phyloP scores from a whole-genome alignment of 31 red algal genomes.

The Bonnemaisonia californica region DNA sequence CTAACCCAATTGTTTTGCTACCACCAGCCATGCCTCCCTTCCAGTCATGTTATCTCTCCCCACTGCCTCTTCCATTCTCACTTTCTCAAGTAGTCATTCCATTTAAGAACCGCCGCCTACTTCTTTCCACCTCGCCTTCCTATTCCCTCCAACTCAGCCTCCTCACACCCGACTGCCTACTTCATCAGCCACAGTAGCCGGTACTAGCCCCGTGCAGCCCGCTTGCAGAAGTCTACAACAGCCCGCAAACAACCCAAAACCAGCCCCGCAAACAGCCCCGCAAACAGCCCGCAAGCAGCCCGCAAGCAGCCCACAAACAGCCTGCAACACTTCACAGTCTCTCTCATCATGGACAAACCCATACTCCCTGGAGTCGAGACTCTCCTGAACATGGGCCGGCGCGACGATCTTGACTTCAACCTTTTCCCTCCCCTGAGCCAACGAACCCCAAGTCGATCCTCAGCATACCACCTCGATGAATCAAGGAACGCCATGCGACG shows the following conservation, averaged over 20 bases:
- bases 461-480: neutral
- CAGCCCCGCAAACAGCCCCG: neutral
- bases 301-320: neutral
- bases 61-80: neutral
- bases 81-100: neutral
- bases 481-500: too few relatives aligned
- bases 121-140: too few relatives aligned
- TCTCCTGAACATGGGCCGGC: neutral
- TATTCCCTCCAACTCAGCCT: too few relatives aligned
- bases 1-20: neutral
- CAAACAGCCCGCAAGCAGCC: neutral
- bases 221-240: too few relatives aligned
- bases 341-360: neutral
- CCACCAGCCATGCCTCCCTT: too few relatives aligned
- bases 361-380: neutral
- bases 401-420: neutral
- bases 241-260: too few relatives aligned
- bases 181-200: too few relatives aligned
- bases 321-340: too few relatives aligned
- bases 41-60: too few relatives aligned
- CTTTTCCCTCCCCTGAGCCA: neutral
- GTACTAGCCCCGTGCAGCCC: too few relatives aligned
- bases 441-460: neutral
- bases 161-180: too few relatives aligned
- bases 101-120: neutral